A percentile compares a stretch with the other conserved stretches of the same genome.
Evolutionary conservation across 139 green algal species (phyloP).

Genomic region (Chlorella vulgaris): DNA sequence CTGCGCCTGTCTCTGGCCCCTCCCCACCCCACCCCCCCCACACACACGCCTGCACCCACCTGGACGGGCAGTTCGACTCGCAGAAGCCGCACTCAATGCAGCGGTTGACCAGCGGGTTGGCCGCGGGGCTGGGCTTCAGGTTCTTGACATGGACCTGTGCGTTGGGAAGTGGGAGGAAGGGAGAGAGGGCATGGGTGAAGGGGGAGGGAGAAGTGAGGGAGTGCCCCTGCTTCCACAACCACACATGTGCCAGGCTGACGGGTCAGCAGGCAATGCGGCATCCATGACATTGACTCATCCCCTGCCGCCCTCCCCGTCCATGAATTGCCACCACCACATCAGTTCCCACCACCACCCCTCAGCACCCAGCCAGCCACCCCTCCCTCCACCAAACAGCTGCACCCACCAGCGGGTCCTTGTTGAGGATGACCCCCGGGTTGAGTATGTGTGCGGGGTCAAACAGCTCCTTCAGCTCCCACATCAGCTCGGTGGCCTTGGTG

Average conservation of each 20-base stretch:
- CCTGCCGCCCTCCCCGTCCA: too few relatives aligned
- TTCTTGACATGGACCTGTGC: slow-evolving; percentile 21
- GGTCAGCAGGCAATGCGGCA: too few relatives aligned
- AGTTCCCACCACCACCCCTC: too few relatives aligned
- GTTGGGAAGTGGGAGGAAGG: not conserved
- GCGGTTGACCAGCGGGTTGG: slow-evolving; percentile 78
- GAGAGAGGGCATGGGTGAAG: not conserved
- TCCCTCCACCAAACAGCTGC: not conserved
- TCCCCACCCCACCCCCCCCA: not conserved
- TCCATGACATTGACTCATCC: too few relatives aligned
- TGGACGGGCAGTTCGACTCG: slow-evolving; percentile 95
- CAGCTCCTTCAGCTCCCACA: slow-evolving; percentile 97
- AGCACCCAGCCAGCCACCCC: not conserved
- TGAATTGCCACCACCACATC: too few relatives aligned
- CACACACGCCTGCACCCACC: not conserved
- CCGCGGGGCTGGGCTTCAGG: slow-evolving; percentile 84
- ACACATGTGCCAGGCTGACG: too few relatives aligned
- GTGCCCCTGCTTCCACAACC: not conserved
- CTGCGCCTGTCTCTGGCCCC: too few relatives aligned
- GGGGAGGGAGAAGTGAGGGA: not conserved
- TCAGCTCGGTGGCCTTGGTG: slow-evolving; percentile 91
- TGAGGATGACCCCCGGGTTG: slow-evolving; percentile 81
- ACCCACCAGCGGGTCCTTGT: slow-evolving; percentile 28
- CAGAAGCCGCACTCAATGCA: slow-evolving; percentile 99
- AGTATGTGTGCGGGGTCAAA: slow-evolving; percentile 94